Conservation (phyloP, 495 filamentous ascomycete genomes). For the Pyrenula massariospora region DNA sequence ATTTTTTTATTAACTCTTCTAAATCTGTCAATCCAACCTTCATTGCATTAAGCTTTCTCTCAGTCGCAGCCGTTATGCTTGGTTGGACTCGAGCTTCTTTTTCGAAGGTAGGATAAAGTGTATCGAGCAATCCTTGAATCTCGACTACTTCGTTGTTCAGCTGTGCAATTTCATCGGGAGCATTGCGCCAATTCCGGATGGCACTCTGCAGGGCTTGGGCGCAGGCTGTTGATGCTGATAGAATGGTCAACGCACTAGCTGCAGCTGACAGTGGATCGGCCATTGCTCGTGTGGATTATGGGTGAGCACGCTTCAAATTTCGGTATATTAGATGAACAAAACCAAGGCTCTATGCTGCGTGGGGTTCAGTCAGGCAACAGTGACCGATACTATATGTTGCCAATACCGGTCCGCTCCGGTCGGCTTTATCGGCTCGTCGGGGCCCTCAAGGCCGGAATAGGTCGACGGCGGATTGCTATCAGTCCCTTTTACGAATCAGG, state of each 20-base stretch:
- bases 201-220: background rate
- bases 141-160: background rate
- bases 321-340: background rate
- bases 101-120: background rate
- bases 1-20: background rate
- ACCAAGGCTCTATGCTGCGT: no score
- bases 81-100: background rate
- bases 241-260: background rate
- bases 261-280: background rate
- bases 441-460: no score
- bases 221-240: background rate
- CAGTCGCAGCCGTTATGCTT: background rate
- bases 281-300: background rate
- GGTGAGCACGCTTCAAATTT: background rate
- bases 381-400: no score
- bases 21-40: background rate
- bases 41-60: background rate
- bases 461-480: no score
- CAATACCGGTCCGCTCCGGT: no score
- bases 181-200: background rate
- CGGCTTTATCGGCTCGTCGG: no score
- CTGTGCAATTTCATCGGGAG: background rate
- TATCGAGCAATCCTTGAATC: background rate
- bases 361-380: no score
- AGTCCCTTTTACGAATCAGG: background rate